Percentiles rank a stretch among this genome's conserved stretches.
Evolutionary conservation across 176 grass and related monocot genomes (phyloP).

Genomic region (Musa beccarii): DNA sequence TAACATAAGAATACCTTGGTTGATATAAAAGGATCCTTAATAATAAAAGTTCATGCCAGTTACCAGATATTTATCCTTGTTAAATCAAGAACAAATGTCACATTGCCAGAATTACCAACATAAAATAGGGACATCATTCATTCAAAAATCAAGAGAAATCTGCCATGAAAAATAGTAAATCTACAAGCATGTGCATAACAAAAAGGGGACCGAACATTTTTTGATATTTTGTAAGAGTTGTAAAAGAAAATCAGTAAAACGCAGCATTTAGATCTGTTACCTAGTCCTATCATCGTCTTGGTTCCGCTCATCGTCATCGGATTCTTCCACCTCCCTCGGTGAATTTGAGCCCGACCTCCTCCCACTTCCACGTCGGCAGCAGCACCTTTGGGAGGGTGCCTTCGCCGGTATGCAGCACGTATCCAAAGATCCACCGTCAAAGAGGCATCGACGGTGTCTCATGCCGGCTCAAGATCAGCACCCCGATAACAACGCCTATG

Average conservation of each 20-base stretch:
- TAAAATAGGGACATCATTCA: too few relatives aligned
- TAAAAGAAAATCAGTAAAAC: neutral
- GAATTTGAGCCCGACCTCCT: slow-evolving; percentile 11
- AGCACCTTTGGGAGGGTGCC: neutral
- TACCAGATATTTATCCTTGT: too few relatives aligned
- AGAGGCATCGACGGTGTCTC: slow-evolving; percentile 15
- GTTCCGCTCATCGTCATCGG: neutral
- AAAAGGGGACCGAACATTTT: neutral
- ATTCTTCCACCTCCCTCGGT: neutral
- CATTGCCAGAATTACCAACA: too few relatives aligned
- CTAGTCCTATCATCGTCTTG: neutral
- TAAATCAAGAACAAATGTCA: too few relatives aligned
- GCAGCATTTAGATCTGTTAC: neutral
- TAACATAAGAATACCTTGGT: too few relatives aligned
- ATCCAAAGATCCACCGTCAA: slow-evolving; percentile 5
- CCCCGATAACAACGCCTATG: neutral
- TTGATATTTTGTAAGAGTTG: neutral
- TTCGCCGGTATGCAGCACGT: slow-evolving; percentile 15
- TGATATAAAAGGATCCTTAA: too few relatives aligned
- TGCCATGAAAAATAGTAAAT: too few relatives aligned
- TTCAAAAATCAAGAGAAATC: too few relatives aligned
- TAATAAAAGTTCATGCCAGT: too few relatives aligned
- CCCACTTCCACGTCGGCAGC: neutral
- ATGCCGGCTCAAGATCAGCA: slow-evolving; percentile 4
- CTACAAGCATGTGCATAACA: neutral